Conservation (phyloP, 2,329 filamentous ascomycete species). For the Macrophomina phaseolina region DNA sequence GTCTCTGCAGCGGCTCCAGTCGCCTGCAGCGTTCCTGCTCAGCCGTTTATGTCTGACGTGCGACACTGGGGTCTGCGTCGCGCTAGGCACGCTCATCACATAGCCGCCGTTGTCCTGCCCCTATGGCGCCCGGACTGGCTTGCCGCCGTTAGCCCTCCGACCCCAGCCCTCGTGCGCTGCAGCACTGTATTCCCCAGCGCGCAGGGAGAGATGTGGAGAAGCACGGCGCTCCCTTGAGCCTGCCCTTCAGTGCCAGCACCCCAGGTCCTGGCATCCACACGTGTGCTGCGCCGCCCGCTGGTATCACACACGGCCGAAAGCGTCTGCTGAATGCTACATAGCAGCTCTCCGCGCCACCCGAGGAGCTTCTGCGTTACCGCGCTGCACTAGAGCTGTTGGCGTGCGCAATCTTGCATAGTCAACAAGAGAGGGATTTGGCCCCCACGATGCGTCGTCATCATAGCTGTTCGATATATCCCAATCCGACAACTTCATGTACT, state of each 20-base stretch:
- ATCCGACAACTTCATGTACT: not conserved
- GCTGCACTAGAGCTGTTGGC: too few species aligned
- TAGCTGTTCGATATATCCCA: not conserved
- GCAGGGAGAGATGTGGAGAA: not conserved
- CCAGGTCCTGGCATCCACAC: not conserved
- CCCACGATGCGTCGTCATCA: too few species aligned
- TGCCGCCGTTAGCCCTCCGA: not conserved
- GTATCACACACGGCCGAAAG: slow-evolving; percentile 25
- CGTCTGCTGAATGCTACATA: not conserved
- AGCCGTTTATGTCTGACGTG: not conserved
- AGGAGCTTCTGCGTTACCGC: too few species aligned
- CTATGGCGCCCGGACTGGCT: too few species aligned
- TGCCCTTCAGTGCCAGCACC: not conserved
- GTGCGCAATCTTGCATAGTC: too few species aligned
- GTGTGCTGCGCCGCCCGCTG: slow-evolving; percentile 16
- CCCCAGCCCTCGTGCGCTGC: too few species aligned
- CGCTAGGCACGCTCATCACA: slow-evolving; percentile 10
- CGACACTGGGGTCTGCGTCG: slow-evolving; percentile 15
- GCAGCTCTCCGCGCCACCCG: too few species aligned
- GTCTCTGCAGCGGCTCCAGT: too few species aligned
- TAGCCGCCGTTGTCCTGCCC: not conserved
- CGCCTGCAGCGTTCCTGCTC: too few species aligned
- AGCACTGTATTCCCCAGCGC: not conserved
- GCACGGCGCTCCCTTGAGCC: slow-evolving; percentile 19
- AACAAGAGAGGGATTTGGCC: too few species aligned